Percentiles rank a stretch among this genome's conserved stretches.
Evolutionary conservation across 148 eudicot genomes (phyloP).

Genomic region (Selenicereus undatus): DNA sequence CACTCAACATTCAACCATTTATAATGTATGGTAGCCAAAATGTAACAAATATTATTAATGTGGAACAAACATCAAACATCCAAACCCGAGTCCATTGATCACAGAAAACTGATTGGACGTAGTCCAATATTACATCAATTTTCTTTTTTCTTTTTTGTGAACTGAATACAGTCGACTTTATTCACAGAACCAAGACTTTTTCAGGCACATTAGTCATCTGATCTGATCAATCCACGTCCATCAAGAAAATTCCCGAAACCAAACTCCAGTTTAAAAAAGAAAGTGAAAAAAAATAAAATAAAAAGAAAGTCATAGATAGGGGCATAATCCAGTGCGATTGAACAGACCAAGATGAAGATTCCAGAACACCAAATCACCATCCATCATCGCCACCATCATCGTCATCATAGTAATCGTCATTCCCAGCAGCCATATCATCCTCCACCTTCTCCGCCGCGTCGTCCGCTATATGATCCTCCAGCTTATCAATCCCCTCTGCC

Average conservation of each 20-base stretch:
- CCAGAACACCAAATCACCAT: slow-evolving; percentile 3
- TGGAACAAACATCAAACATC: too few relatives aligned
- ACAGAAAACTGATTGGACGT: background rate
- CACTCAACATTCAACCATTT: too few relatives aligned
- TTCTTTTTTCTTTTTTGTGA: background rate
- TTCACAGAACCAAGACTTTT: background rate
- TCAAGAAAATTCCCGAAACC: background rate
- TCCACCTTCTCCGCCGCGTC: slow-evolving; percentile 64
- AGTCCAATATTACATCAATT: background rate
- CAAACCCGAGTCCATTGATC: too few relatives aligned
- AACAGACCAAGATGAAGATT: background rate
- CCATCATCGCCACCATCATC: slow-evolving; percentile 36
- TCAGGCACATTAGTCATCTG: background rate
- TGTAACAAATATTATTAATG: too few relatives aligned
- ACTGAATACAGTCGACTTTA: background rate
- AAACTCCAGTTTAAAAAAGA: background rate
- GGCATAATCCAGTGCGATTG: background rate
- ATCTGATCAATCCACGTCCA: background rate
- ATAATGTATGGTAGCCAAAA: too few relatives aligned
- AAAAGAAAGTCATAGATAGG: background rate
- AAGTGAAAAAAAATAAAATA: background rate
- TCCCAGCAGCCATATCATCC: slow-evolving; percentile 48
- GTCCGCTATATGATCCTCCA: slow-evolving; percentile 68
- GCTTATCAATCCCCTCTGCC: slow-evolving; percentile 56
- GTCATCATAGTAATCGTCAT: slow-evolving; percentile 36